Conservation (phyloP, 768 basidiomycete species). For the Psilocybe cyanescens region DNA sequence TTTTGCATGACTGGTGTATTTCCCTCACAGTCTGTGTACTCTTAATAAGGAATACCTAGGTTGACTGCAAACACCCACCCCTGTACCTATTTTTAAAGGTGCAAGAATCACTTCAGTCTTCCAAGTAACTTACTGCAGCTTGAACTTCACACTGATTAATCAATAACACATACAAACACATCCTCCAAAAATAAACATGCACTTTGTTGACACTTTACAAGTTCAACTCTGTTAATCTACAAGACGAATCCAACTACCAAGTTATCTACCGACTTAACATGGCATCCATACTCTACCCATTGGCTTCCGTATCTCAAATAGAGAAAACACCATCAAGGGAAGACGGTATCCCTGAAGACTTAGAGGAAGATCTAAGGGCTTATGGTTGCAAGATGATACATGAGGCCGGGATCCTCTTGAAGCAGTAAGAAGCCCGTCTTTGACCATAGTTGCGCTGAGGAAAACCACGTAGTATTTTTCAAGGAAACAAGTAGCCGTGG, state of each 20-base stretch:
- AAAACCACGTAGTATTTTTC: not conserved
- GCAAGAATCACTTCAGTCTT: no score
- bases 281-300: slow-evolving; percentile 68
- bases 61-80: no score
- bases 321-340: slow-evolving; percentile 77
- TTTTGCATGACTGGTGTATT: not conserved
- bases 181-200: no score
- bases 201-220: no score
- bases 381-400: slow-evolving; percentile 96
- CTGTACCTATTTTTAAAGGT: no score
- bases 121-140: no score
- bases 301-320: slow-evolving; percentile 83
- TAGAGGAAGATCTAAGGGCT: slow-evolving; percentile 89
- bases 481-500: slow-evolving; percentile 96
- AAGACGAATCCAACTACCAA: no score
- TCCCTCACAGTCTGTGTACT: not conserved
- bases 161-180: no score
- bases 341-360: slow-evolving; percentile 79
- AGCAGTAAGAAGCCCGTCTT: slow-evolving; percentile 62
- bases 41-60: not conserved
- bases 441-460: not conserved
- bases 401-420: slow-evolving; percentile 89
- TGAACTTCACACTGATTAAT: no score
- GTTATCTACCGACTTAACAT: slow-evolving; percentile 25
- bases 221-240: no score